A percentile compares a stretch with the other conserved stretches of the same genome.
phyloP scores from a whole-genome alignment of 1,284 basidiomycete species.

The Afroboletus lepidellus region DNA sequence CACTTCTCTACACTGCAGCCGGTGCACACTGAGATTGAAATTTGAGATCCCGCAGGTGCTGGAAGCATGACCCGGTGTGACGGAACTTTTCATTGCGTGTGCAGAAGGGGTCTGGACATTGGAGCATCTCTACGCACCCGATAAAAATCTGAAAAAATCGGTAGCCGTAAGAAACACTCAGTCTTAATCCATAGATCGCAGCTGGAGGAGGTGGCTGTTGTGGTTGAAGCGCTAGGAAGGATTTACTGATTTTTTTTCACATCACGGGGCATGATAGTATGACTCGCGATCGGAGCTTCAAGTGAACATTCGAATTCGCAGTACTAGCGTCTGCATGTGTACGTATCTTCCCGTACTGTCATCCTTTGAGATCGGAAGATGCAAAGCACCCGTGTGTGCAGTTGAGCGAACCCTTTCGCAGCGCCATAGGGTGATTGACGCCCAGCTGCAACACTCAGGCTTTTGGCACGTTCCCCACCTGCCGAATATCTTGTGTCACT shows the following conservation, averaged over 20 bases:
- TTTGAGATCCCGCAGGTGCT: neutral
- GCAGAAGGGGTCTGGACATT: neutral
- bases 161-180: neutral
- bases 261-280: neutral
- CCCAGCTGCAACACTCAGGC: no score
- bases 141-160: neutral
- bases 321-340: no score
- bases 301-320: no score
- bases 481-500: no score
- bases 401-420: no score
- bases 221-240: neutral
- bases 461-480: no score
- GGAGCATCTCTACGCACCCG: neutral
- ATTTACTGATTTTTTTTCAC: neutral
- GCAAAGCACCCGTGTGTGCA: no score
- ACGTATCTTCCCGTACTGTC: no score
- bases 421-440: no score
- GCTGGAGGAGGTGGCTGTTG: neutral
- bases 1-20: no score
- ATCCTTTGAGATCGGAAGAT: no score
- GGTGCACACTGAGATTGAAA: neutral
- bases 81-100: neutral
- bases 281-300: no score
- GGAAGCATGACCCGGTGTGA: neutral
- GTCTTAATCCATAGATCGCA: neutral